A percentile compares a stretch with the other conserved stretches of the same genome.
These are phyloP conservation scores for Kentomonas sorsogonicus DNA, from an alignment of 208 protist species.

Conservation along the genomic window DNA sequence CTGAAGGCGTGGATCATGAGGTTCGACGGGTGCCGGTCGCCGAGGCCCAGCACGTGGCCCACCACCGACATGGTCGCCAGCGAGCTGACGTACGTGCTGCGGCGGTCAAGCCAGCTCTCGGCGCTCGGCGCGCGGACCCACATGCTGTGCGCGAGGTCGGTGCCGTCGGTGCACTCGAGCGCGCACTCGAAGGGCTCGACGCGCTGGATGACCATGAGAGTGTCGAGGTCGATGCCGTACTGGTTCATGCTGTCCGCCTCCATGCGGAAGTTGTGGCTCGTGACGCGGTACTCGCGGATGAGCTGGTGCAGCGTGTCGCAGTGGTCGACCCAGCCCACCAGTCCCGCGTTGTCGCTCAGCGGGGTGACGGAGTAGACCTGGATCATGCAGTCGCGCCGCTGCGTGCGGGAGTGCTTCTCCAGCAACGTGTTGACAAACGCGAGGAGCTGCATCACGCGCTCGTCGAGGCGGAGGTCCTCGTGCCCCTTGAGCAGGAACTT, in stretches of 20 bases:
- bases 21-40: slow-evolving; percentile 99
- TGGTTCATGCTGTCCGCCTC: slow-evolving; percentile 91
- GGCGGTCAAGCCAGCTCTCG: slow-evolving; percentile 97
- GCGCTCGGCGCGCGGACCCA: slow-evolving; percentile 96
- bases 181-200: slow-evolving; percentile 98
- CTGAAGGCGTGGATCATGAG: slow-evolving; percentile 99
- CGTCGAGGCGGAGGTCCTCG: slow-evolving; percentile 98
- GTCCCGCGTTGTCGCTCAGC: slow-evolving; percentile 97
- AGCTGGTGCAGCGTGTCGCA: slow-evolving; percentile 93
- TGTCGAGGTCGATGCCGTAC: slow-evolving; percentile 91
- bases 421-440: slow-evolving; percentile 99
- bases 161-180: slow-evolving; percentile 93
- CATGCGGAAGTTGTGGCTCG: slow-evolving; percentile 83
- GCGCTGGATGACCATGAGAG: slow-evolving; percentile 97
- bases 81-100: slow-evolving; percentile 98
- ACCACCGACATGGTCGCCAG: slow-evolving; percentile 99
- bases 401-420: slow-evolving; percentile 89
- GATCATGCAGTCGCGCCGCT: slow-evolving; percentile 86
- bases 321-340: slow-evolving; percentile 98
- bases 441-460: slow-evolving; percentile 99
- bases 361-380: slow-evolving; percentile 97
- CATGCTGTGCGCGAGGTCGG: slow-evolving; percentile 94
- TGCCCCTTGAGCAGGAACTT: slow-evolving; percentile 99
- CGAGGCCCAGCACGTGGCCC: slow-evolving; percentile 97
- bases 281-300: slow-evolving; percentile 82